Conservation (phyloP, 495 filamentous ascomycete genomes). For the Penicillium salamii region DNA sequence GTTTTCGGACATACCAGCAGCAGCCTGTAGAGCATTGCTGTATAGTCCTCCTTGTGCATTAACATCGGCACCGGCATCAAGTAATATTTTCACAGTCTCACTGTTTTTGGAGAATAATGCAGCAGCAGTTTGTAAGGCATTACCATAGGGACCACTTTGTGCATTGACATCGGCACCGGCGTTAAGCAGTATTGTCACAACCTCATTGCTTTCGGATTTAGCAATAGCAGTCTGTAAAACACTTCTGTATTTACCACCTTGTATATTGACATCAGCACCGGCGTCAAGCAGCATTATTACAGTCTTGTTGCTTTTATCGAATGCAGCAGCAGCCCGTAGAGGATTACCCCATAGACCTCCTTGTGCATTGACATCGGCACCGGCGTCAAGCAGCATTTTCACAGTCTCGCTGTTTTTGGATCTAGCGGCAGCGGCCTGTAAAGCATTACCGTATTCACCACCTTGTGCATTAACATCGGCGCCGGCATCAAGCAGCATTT, state of each 20-base stretch:
- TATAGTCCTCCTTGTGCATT: not conserved
- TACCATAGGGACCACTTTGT: not conserved
- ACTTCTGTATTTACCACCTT: not conserved
- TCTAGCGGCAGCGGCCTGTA: no score
- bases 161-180: not conserved
- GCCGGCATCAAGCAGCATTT: no score
- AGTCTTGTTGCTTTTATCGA: not conserved
- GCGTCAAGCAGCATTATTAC: constrained; percentile 2
- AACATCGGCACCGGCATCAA: not conserved
- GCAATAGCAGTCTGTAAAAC: not conserved
- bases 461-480: no score
- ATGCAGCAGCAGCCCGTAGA: not conserved
- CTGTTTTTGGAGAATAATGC: not conserved
- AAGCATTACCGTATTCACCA: no score
- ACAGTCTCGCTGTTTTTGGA: no score
- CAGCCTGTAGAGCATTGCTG: not conserved
- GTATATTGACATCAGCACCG: not conserved
- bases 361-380: not conserved
- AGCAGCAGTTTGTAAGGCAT: not conserved
- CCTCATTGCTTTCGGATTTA: not conserved
- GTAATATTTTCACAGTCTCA: not conserved
- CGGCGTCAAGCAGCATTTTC: no score
- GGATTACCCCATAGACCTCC: not conserved
- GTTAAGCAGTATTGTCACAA: constrained; percentile 1
- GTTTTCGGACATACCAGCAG: not conserved